Evolutionary conservation across 208 protist genomes (phyloP), one percentile per base, ranked within the genome.

Genomic region (Balamuthia mandrillaris): DNA sequence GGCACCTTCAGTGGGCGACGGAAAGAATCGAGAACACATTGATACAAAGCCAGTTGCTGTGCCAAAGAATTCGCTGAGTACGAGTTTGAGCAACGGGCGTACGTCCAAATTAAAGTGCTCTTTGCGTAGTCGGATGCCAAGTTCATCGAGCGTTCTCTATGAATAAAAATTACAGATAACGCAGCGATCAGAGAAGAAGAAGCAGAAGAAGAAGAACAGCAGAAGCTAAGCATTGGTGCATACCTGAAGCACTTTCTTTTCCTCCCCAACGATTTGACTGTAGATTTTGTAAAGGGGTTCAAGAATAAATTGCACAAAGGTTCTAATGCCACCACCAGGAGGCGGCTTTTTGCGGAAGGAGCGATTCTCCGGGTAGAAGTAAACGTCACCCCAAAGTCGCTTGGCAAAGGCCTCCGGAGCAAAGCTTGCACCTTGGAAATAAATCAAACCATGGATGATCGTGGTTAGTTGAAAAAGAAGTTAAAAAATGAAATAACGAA

Each of bases 281-380:
- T 92, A 93, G 54, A 99, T 95, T 87, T 99, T 99, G 91, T 99
- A 99, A 14, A 99, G 84, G 0, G 98, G 98, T 84, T 99, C 96
- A 2, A 99, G 89, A 52, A 99, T 92, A 77, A 99, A 99, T 35
- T 96, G 87, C 18, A 99, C 96, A 92, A 99, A 99, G n/a, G 97
- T 95, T 47, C 96, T 79, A 12, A 3, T 24, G 14, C 29, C 29
- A 16, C 75, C 78, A 35, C 54, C 24, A 16, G 6, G 24, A 16
- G 45, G 41, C 4, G 60, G 60, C 33, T 89, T 90, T n/a, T 78
- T 58, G 37, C 21, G 9, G 84, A 96, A 96, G 24, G n/a, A 68
- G 24, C 91, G 78, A 12, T 56, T 86, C 5, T 74, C 51, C 1
- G 33, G 14, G 56, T 98, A 85, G 86, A 96, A 98, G 49, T 94